These are phyloP conservation scores for Ogataea sp. DNA, from an alignment of 805 yeast genomes.

Conservation along the genomic window DNA sequence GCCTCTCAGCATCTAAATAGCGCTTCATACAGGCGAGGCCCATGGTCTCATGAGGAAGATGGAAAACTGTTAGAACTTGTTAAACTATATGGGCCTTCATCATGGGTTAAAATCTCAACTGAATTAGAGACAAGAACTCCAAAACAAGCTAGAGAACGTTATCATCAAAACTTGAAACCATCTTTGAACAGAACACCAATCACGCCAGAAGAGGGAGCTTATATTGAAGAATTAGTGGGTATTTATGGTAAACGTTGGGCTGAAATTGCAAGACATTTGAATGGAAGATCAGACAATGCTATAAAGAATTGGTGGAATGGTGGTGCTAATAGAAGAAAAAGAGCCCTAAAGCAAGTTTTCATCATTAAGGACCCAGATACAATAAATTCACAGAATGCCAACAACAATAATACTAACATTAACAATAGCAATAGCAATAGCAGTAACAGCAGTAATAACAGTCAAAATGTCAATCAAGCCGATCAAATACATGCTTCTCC, in stretches of 20 bases:
- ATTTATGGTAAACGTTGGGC: conserved; percentile 91
- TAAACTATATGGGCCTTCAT: conserved; percentile 64
- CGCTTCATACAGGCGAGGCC: conserved; percentile 48
- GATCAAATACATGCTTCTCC: too few species aligned
- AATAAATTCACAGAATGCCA: not conserved
- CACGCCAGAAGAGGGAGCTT: conserved; percentile 72
- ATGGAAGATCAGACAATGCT: conserved; percentile 85
- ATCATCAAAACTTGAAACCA: conserved; percentile 88
- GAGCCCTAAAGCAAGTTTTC: conserved; percentile 31
- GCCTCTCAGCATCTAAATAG: not conserved
- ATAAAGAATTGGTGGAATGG: conserved; percentile 97
- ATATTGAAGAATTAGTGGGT: conserved; percentile 71
- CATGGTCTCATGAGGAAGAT: conserved; percentile 88
- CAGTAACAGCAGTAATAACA: conserved; percentile 3
- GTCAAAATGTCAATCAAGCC: too few species aligned
- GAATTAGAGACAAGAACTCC: conserved; percentile 72
- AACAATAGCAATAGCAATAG: not conserved
- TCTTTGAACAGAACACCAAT: conserved; percentile 75
- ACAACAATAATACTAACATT: conserved; percentile 2
- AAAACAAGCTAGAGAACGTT: conserved; percentile 86
- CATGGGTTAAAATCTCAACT: conserved; percentile 84
- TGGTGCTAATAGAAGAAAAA: conserved; percentile 76
- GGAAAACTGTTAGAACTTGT: conserved; percentile 62
- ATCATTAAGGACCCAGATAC: not conserved
- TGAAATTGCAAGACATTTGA: conserved; percentile 79